These are phyloP conservation scores for Penicillium psychrofluorescens DNA, from an alignment of 495 filamentous ascomycete genomes.

Conservation along the genomic window DNA sequence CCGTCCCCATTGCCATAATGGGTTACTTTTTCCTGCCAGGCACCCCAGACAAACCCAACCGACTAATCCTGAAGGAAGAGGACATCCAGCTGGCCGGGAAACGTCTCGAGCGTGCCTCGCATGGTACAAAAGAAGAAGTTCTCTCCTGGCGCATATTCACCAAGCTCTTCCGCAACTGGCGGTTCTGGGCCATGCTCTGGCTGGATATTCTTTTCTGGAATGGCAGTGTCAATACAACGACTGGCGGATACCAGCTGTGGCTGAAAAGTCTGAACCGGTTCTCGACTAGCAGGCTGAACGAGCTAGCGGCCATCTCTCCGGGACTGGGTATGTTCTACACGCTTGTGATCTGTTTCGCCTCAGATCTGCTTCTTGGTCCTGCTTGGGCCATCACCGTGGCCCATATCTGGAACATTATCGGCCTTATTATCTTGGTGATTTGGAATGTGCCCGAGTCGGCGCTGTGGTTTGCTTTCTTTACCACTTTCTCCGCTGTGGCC, in stretches of 20 bases:
- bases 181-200: slow-evolving; percentile 32
- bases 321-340: slow-evolving; percentile 41
- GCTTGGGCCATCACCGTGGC: slow-evolving; percentile 38
- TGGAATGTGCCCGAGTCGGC: slow-evolving; percentile 45
- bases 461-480: slow-evolving; percentile 43
- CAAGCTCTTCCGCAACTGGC: slow-evolving; percentile 22
- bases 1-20: slow-evolving; percentile 38
- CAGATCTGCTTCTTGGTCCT: slow-evolving; percentile 38
- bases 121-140: slow-evolving; percentile 14
- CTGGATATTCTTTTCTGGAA: slow-evolving; percentile 47
- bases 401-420: slow-evolving; percentile 33
- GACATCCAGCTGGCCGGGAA: slow-evolving; percentile 27
- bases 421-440: slow-evolving; percentile 34
- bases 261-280: slow-evolving; percentile 34
- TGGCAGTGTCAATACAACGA: slow-evolving; percentile 21
- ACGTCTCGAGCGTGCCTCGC: slow-evolving; percentile 22
- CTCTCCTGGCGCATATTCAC: slow-evolving; percentile 20
- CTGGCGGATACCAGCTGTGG: slow-evolving; percentile 35
- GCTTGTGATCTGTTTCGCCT: slow-evolving; percentile 37
- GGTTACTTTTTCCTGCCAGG: slow-evolving; percentile 34
- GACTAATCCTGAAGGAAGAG: slow-evolving; percentile 25
- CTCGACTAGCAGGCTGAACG: slow-evolving; percentile 33
- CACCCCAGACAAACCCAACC: slow-evolving; percentile 38
- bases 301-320: slow-evolving; percentile 34
- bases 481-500: slow-evolving; percentile 23